Conservation (phyloP, 306 rosid genomes). For the Arachis stenosperma region DNA sequence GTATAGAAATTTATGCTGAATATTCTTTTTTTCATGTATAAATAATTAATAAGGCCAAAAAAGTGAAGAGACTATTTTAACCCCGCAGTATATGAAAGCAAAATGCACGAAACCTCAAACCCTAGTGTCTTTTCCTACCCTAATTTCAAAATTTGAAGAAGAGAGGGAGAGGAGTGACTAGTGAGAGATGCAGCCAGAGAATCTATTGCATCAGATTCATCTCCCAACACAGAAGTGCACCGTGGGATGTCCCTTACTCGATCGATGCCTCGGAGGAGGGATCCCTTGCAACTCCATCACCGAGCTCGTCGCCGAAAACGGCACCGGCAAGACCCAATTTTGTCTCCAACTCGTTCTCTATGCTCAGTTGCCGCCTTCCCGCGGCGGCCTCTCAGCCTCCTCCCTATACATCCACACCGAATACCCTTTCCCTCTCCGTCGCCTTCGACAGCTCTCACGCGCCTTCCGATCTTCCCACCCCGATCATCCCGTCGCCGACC, state of each 20-base stretch:
- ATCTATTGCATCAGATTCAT: constrained; percentile 41
- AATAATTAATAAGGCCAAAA: no score
- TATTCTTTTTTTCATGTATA: no score
- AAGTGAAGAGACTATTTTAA: no score
- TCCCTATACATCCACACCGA: constrained; percentile 78
- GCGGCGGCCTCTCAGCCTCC: constrained; percentile 77
- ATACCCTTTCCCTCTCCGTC: constrained; percentile 78
- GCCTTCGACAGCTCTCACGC: constrained; percentile 68
- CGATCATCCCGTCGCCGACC: constrained; percentile 37
- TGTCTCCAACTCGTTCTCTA: constrained; percentile 85
- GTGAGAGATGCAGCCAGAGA: constrained; percentile 50
- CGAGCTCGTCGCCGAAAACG: constrained; percentile 81
- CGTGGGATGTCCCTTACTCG: constrained; percentile 71
- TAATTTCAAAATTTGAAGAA: neutral
- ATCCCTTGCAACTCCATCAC: constrained; percentile 77
- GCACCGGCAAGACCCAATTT: constrained; percentile 82
- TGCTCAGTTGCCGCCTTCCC: constrained; percentile 77
- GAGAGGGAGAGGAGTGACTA: no score
- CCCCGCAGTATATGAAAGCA: no score
- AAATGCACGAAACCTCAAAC: no score
- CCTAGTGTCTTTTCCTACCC: no score
- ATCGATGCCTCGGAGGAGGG: constrained; percentile 68
- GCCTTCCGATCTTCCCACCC: constrained; percentile 45
- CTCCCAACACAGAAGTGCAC: constrained; percentile 50
- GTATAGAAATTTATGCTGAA: no score